A percentile compares a stretch with the other conserved stretches of the same genome.
Conservation (phyloP, 805 yeast genomes). For the Kuraishia piskuri region DNA sequence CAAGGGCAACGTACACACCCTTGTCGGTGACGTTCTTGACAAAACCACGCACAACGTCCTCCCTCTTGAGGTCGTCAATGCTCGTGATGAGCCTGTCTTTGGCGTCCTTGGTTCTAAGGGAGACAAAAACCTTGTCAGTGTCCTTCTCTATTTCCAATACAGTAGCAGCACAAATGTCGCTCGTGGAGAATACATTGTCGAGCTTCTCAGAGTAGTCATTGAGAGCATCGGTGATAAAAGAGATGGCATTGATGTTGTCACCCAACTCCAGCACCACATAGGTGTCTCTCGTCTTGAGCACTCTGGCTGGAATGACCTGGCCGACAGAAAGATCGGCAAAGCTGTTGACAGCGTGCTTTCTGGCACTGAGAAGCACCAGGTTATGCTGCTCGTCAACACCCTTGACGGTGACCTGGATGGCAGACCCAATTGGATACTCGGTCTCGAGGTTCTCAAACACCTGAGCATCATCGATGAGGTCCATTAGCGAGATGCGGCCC, state of each 20-base stretch:
- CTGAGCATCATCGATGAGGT: slow-evolving; percentile 47
- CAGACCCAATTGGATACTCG: slow-evolving; percentile 66
- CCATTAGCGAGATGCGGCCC: slow-evolving; percentile 60
- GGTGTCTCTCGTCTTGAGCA: slow-evolving; percentile 48
- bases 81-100: slow-evolving; percentile 41
- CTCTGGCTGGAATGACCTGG: slow-evolving; percentile 48
- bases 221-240: slow-evolving; percentile 71
- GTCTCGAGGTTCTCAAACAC: slow-evolving; percentile 39
- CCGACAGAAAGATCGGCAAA: slow-evolving; percentile 47
- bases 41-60: slow-evolving; percentile 75
- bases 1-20: slow-evolving; percentile 73
- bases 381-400: slow-evolving; percentile 46
- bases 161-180: slow-evolving; percentile 50
- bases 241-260: slow-evolving; percentile 49
- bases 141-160: slow-evolving; percentile 37
- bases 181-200: slow-evolving; percentile 36
- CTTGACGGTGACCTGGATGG: slow-evolving; percentile 49
- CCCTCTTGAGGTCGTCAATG: slow-evolving; percentile 48
- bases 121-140: slow-evolving; percentile 49
- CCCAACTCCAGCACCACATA: slow-evolving; percentile 65
- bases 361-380: slow-evolving; percentile 39
- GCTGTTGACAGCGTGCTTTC: slow-evolving; percentile 30
- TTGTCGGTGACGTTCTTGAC: slow-evolving; percentile 65
- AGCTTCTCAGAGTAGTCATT: slow-evolving; percentile 53
- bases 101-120: slow-evolving; percentile 48